Conservation (phyloP, 805 yeast genomes). For the Candida peoriensis region DNA sequence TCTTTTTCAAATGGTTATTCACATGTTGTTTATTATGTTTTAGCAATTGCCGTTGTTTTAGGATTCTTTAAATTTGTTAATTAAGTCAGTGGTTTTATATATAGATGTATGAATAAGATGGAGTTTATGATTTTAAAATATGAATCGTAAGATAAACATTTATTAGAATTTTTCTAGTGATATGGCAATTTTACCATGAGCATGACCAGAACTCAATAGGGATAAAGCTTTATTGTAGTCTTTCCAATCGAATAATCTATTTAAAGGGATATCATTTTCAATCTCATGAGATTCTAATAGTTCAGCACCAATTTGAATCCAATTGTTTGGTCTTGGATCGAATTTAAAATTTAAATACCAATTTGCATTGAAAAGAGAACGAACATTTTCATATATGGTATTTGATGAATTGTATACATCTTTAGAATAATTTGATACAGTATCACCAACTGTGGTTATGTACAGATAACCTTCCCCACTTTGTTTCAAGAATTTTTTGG, state of each 20-base stretch:
- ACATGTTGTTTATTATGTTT: conserved; percentile 25
- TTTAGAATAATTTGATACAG: conserved; percentile 33
- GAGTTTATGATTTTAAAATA: too few species aligned
- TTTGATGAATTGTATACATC: conserved; percentile 32
- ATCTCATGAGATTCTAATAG: conserved; percentile 43
- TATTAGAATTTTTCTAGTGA: conserved; percentile 36
- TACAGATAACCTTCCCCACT: conserved; percentile 43
- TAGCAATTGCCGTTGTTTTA: conserved; percentile 29
- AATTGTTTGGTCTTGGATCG: conserved; percentile 29
- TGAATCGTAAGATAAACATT: not conserved
- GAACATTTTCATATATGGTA: conserved; percentile 17
- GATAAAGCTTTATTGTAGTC: conserved; percentile 50
- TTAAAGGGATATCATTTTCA: conserved; percentile 40
- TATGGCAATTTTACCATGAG: conserved; percentile 66
- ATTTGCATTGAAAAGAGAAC: conserved; percentile 30
- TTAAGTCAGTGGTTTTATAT: too few species aligned
- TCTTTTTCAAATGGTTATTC: conserved; percentile 5
- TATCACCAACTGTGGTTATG: conserved; percentile 61
- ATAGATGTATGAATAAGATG: too few species aligned
- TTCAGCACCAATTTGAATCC: conserved; percentile 39
- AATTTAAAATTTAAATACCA: conserved; percentile 34
- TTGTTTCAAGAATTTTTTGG: conserved; percentile 38
- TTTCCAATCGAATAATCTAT: conserved; percentile 52
- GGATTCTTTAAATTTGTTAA: conserved; percentile 20
- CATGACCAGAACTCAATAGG: conserved; percentile 43